These are phyloP conservation scores for Geotrichum restrictum DNA, from an alignment of 1,139 yeast genomes.

Conservation along the genomic window DNA sequence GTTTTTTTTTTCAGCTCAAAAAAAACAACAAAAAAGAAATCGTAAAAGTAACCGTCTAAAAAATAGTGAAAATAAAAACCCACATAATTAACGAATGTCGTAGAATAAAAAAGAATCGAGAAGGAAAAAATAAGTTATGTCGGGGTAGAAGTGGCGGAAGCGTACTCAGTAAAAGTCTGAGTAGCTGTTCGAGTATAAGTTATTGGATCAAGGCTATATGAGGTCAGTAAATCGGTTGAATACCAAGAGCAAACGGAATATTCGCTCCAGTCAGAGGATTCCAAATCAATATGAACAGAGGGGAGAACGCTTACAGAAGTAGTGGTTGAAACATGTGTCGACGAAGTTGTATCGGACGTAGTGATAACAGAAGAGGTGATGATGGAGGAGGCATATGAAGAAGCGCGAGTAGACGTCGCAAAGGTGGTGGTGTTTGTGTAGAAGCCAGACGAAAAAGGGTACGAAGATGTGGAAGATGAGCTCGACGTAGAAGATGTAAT, in stretches of 20 bases:
- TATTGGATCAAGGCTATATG: too few species aligned
- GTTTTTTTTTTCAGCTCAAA: not conserved
- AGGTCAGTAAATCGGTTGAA: too few species aligned
- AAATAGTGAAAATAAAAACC: not conserved
- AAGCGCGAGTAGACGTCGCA: conserved; percentile 1
- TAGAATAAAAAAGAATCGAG: not conserved
- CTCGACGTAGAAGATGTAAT: not conserved
- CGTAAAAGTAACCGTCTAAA: not conserved
- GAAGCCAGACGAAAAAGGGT: not conserved
- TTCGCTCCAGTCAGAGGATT: too few species aligned
- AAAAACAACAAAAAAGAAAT: not conserved
- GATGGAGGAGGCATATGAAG: not conserved
- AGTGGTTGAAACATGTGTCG: not conserved
- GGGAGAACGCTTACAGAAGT: too few species aligned
- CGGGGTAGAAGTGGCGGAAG: not conserved
- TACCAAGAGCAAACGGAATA: too few species aligned
- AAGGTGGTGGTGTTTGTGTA: not conserved
- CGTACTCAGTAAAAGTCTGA: not conserved
- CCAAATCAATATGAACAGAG: too few species aligned
- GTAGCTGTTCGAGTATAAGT: too few species aligned
- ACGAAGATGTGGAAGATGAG: not conserved
- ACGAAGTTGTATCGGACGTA: not conserved
- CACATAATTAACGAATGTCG: not conserved
- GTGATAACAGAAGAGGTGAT: not conserved
- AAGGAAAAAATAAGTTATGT: not conserved